Percentiles rank a stretch among this genome's conserved stretches.
phyloP scores from a whole-genome alignment of 73 alveolate species.

The Strombidium stylifer region DNA sequence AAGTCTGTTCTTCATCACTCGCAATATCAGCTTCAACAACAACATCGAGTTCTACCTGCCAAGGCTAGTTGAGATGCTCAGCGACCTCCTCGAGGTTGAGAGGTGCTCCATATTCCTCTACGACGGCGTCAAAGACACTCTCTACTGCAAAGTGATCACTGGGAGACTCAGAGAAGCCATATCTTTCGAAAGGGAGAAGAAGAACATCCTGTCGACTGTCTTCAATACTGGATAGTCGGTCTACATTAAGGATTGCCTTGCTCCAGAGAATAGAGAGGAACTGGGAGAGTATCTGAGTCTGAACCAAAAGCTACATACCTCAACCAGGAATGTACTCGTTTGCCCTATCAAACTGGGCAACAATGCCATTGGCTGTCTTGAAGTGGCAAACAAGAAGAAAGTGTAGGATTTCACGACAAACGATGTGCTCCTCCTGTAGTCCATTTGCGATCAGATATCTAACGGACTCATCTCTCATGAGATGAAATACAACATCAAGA shows the following conservation, averaged over 20 bases:
- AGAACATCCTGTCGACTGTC: conserved; percentile 23
- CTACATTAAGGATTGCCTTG: conserved; percentile 3
- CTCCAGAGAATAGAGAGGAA: neutral
- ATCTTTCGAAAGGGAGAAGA: conserved; percentile 1
- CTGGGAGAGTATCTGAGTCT: neutral
- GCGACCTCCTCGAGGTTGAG: conserved; percentile 37
- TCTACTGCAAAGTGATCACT: conserved; percentile 57
- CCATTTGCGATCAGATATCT: conserved; percentile 19
- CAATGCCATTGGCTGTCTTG: conserved; percentile 48
- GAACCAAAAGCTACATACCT: conserved; percentile 18
- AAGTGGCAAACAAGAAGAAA: conserved; percentile 37
- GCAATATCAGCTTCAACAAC: conserved; percentile 18
- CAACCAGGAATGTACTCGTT: conserved; percentile 33
- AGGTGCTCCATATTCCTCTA: conserved; percentile 38
- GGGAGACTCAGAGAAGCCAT: conserved; percentile 45
- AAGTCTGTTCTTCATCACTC: conserved; percentile 8
- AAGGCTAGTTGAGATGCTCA: conserved; percentile 37
- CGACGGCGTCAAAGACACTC: conserved; percentile 32
- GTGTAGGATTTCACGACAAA: conserved; percentile 24
- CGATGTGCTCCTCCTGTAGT: conserved; percentile 7
- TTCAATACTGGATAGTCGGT: conserved; percentile 35
- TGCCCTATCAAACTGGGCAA: conserved; percentile 46
- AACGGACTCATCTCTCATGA: conserved; percentile 49
- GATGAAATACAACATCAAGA: conserved; percentile 40
- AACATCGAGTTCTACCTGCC: conserved; percentile 49